Percentiles rank a stretch among this genome's conserved stretches.
phyloP scores from a whole-genome alignment of 2,329 filamentous ascomycete genomes.

The Sordariomycetes sp. region DNA sequence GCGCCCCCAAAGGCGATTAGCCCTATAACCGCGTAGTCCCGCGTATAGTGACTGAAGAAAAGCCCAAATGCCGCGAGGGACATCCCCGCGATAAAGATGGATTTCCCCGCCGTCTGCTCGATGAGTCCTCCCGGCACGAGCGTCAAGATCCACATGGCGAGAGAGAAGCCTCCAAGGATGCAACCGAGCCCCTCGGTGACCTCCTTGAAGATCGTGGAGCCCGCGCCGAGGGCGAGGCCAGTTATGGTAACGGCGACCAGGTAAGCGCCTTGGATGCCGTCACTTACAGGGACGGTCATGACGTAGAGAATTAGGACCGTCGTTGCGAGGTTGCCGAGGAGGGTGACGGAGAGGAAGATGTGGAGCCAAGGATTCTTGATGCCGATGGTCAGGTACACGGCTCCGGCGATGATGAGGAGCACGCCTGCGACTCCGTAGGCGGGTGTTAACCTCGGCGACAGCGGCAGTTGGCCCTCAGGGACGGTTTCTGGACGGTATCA shows the following conservation, averaged over 20 bases:
- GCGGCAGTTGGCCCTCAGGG: conserved; percentile 45
- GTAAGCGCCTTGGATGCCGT: conserved; percentile 74
- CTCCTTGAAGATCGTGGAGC: conserved; percentile 69
- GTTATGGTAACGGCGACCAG: conserved; percentile 66
- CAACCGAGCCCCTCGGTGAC: conserved; percentile 73
- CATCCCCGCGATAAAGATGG: conserved; percentile 64
- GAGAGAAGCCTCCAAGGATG: conserved; percentile 71
- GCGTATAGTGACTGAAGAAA: conserved; percentile 67
- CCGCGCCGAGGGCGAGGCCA: conserved; percentile 58
- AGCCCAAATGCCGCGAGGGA: conserved; percentile 55
- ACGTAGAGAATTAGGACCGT: conserved; percentile 80
- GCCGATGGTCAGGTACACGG: conserved; percentile 59
- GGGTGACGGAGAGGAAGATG: conserved; percentile 68
- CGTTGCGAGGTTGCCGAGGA: conserved; percentile 58
- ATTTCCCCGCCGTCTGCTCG: conserved; percentile 43
- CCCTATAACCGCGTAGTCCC: conserved; percentile 63
- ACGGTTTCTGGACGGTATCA: conserved; percentile 24
- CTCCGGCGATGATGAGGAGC: conserved; percentile 61
- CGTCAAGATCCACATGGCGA: conserved; percentile 83
- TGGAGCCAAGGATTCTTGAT: conserved; percentile 73
- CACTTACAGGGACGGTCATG: conserved; percentile 63
- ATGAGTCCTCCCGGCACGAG: conserved; percentile 67
- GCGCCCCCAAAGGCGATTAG: conserved; percentile 72
- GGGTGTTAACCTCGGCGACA: conserved; percentile 64
- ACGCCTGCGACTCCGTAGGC: conserved; percentile 68